These are phyloP conservation scores for Endotrypanum monterogeii DNA, from an alignment of 208 protist genomes.

Conservation along the genomic window DNA sequence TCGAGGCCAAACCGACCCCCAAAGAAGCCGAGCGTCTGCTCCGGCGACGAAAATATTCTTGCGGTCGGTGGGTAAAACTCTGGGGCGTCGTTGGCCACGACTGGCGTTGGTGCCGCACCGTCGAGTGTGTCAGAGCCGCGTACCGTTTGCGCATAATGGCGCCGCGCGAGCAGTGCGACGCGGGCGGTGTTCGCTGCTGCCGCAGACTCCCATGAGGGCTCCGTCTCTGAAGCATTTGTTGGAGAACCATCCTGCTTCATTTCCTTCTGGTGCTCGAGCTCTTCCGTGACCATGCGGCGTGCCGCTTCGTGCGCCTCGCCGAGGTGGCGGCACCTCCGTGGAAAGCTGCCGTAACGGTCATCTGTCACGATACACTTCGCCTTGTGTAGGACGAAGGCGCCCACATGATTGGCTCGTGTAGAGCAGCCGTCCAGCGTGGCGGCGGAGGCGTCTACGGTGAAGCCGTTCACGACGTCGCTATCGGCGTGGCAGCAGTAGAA, in stretches of 20 bases:
- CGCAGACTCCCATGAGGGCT: constrained; percentile 2
- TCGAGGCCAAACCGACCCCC: constrained; percentile 73
- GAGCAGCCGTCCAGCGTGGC: constrained; percentile 74
- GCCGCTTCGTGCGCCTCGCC: constrained; percentile 28
- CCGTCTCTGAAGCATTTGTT: not conserved
- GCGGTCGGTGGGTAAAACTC: not conserved
- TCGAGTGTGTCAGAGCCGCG: constrained; percentile 2
- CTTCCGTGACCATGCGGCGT: constrained; percentile 6
- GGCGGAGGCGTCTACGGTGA: constrained; percentile 74
- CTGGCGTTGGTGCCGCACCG: not conserved
- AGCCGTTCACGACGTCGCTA: constrained; percentile 80
- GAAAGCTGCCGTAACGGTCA: constrained; percentile 38
- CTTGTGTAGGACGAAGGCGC: constrained; percentile 63
- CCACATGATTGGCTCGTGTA: constrained; percentile 63
- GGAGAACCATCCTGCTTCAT: not conserved
- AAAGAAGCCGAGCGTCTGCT: constrained; percentile 34
- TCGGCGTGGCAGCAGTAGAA: constrained; percentile 68
- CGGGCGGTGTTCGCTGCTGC: constrained; percentile 12
- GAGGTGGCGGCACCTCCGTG: constrained; percentile 32
- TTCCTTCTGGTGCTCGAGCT: not conserved
- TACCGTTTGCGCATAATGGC: constrained; percentile 5
- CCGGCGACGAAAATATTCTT: not conserved
- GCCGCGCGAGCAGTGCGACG: constrained; percentile 10
- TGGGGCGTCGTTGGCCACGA: not conserved
- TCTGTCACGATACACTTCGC: constrained; percentile 71